Evolutionary conservation across 805 yeast genomes (phyloP).

Genomic region (Hanseniaspora lachancei): DNA sequence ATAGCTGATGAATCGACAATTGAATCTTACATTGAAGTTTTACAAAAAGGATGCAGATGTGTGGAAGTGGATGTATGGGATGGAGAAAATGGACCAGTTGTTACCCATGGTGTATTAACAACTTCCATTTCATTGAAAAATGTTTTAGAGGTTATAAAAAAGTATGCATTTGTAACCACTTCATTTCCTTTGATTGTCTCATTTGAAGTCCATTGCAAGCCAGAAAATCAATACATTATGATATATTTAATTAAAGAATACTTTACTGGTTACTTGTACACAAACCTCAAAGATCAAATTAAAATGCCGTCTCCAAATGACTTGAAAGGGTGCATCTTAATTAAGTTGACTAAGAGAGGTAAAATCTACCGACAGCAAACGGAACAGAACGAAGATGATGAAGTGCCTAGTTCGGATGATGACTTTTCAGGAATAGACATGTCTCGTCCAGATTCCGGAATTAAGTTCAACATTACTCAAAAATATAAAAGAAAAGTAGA

Average conservation of each 20-base stretch:
- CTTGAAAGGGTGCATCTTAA: constrained; percentile 53
- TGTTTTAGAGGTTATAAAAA: constrained; percentile 60
- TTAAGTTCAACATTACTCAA: constrained; percentile 12
- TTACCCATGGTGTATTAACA: constrained; percentile 85
- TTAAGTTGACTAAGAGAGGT: constrained; percentile 60
- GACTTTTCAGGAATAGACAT: constrained; percentile 26
- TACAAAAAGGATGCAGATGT: constrained; percentile 87
- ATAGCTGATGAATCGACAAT: constrained; percentile 76
- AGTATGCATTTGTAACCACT: constrained; percentile 78
- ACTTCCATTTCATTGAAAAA: constrained; percentile 53
- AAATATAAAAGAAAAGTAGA: constrained; percentile 17
- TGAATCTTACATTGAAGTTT: constrained; percentile 74
- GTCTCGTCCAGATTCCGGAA: constrained; percentile 22
- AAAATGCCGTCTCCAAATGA: constrained; percentile 61
- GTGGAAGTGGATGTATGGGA: constrained; percentile 97
- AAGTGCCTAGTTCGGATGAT: constrained; percentile 11
- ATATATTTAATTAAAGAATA: constrained; percentile 39
- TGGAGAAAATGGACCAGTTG: constrained; percentile 66
- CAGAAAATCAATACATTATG: constrained; percentile 51
- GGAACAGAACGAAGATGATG: constrained; percentile 30
- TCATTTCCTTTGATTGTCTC: constrained; percentile 79
- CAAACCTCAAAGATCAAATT: constrained; percentile 15
- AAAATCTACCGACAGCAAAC: constrained; percentile 23
- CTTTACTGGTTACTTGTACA: constrained; percentile 46
- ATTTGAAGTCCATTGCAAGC: constrained; percentile 68